phyloP scores from a whole-genome alignment of 2,329 filamentous ascomycete species.

The Coniella vitis region DNA sequence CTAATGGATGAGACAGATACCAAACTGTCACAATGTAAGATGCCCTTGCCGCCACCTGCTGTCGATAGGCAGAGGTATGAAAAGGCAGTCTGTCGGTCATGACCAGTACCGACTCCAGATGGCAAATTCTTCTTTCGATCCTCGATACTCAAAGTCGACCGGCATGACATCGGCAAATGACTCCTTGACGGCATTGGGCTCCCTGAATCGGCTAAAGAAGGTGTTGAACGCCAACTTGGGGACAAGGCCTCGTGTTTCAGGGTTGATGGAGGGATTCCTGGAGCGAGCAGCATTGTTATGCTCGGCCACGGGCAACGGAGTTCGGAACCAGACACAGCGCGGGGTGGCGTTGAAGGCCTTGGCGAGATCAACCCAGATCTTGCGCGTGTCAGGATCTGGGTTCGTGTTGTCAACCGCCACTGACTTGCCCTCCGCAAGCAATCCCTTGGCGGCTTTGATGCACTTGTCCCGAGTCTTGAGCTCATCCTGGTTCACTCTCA shows the following conservation, averaged over 20 bases:
- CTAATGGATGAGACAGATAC: too few species aligned
- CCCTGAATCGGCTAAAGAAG: conserved; percentile 66
- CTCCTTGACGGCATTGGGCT: conserved; percentile 60
- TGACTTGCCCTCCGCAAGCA: conserved; percentile 57
- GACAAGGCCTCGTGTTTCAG: conserved; percentile 67
- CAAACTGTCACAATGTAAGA: too few species aligned
- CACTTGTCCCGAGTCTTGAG: conserved; percentile 66
- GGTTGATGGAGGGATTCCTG: conserved; percentile 67
- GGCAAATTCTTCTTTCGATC: conserved; percentile 58
- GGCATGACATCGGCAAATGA: conserved; percentile 76
- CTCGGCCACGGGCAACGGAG: conserved; percentile 60
- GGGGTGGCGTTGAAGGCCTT: conserved; percentile 64
- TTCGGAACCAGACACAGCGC: conserved; percentile 80
- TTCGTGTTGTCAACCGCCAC: conserved; percentile 96
- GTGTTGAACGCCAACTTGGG: conserved; percentile 75
- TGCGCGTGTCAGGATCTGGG: conserved; percentile 67
- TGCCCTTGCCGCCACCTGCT: not conserved
- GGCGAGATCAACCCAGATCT: conserved; percentile 73
- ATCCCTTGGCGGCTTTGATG: conserved; percentile 63
- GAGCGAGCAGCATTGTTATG: conserved; percentile 86
- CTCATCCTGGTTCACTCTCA: conserved; percentile 82
- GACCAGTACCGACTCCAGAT: conserved; percentile 77
- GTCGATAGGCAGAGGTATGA: not conserved
- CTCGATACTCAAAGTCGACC: conserved; percentile 70
- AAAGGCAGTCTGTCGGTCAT: conserved; percentile 27